Conservation (phyloP, 2,329 filamentous ascomycete species). For the Fusarium bulbicola region DNA sequence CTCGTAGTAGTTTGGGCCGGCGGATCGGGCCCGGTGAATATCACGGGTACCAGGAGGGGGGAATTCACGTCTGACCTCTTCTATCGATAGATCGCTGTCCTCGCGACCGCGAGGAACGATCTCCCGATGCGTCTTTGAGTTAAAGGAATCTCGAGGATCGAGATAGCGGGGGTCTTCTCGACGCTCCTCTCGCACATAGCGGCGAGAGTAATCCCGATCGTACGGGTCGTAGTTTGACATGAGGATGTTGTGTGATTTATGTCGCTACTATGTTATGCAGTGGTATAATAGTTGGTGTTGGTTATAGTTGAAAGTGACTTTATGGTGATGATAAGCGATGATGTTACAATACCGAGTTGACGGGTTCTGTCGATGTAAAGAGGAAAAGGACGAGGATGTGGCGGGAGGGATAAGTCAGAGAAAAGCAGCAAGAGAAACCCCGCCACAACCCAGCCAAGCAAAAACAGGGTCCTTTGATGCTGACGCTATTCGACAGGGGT, state of each 20-base stretch:
- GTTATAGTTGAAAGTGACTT: neutral
- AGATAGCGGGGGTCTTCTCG: constrained; percentile 63
- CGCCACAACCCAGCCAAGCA: constrained; percentile 21
- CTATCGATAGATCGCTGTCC: constrained; percentile 78
- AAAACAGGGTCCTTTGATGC: constrained; percentile 38
- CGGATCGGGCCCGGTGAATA: constrained; percentile 70
- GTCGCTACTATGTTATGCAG: neutral
- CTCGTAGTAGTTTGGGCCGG: constrained; percentile 68
- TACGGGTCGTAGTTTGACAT: constrained; percentile 65
- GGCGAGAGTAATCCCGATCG: constrained; percentile 60
- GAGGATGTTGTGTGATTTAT: constrained; percentile 12
- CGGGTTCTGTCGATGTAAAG: constrained; percentile 12
- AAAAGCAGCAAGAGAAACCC: constrained; percentile 24
- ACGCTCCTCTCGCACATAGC: constrained; percentile 64
- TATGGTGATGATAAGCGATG: neutral
- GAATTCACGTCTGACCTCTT: constrained; percentile 87
- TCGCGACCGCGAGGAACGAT: constrained; percentile 70
- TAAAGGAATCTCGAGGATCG: constrained; percentile 60
- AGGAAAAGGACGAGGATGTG: constrained; percentile 21
- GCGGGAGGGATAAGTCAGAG: constrained; percentile 13
- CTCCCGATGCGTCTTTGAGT: constrained; percentile 59
- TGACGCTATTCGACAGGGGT: constrained; percentile 39
- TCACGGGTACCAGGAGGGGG: constrained; percentile 71
- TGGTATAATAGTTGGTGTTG: neutral
- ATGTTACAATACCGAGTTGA: neutral